Evolutionary conservation across 176 grass and related monocot genomes (phyloP), one percentile per base, ranked within the genome.

Genomic region (Urochloa ruziziensis): DNA sequence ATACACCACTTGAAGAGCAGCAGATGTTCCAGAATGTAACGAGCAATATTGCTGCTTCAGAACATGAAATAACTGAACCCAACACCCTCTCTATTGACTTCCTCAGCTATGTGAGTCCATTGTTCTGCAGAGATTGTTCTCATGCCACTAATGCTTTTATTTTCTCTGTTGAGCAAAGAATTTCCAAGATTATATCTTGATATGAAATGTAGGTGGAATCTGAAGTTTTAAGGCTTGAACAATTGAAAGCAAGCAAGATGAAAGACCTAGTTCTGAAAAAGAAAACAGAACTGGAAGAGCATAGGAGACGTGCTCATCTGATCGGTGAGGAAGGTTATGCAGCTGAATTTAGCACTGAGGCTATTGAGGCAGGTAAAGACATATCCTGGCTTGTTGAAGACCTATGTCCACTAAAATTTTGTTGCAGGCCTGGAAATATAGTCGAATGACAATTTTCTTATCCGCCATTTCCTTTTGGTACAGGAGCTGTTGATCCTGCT

Each of bases 181-280:
- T 78, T 23, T 80, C 73, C 75, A 18, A 77, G 6, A 43, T 48
- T 76, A 37, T 76, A 67, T 68, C 32, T 68, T 67, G 46, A 19
- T 62, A 13, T 44, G 71, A 80, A 54, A 59, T 92, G 67, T 62
- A 98, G 96, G 91, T 91, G 53, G 93, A 98, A 83, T 66, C 85
- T 73, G 96, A 98, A 69, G 96, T 98, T 85, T 77, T 90, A 87
- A 90, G 91, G 62, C 89, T 98, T 54, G 89, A 92, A 76, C 89
- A 94, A 51, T 73, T 98, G 27, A 98, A 98, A 92, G 80, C 61
- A 48, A 98, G 87, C 80, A 98, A 94, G 78, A 89, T 88, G 89
- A 98, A 90, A 88, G 91, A 98, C 21, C 84, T 94, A 13, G 85
- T 98, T 81, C 57, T 95, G 68, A 98, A 94, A 83, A 98, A 95